Evolutionary conservation across 2,329 filamentous ascomycete species (phyloP), one percentile per base, ranked within the genome.

Genomic region (Fusarium fracticaudum): DNA sequence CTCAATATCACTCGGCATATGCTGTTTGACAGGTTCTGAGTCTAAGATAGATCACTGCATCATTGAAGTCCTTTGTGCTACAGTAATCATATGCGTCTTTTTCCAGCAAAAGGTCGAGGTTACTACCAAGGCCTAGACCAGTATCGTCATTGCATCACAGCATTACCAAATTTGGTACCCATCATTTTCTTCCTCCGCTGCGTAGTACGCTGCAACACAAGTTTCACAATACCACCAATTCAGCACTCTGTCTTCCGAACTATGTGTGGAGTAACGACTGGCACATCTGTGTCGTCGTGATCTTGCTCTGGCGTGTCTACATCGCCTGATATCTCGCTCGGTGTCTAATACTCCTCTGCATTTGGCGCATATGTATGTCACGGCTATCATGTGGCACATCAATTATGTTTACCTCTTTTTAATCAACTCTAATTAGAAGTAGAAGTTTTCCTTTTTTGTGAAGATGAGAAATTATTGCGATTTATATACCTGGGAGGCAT

Each of bases 101-200:
- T 40, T 35, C 31, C 13, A 10, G 11, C 10, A 9, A 18, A 4
- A 4, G 11, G 0, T 13, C 2, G 5, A 10, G 2, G 14, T 17
- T 18, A 29, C 33, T 17, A 29, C 10, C 3, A 26, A 17, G 7
- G n/a, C 2, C n/a, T 26, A 26, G 18, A 15, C 13, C 33, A 15
- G 13, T 29, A 17, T 38, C 24, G 7, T 3, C 14, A 8, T 15
- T 15, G 14, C 24, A 26, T 22, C 24, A 14, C 15, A 40, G 14
- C 15, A 29, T 17, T 41, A 29, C 51, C 26, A 29, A 17, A n/a
- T 6, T 29, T n/a, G 8, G 35, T 55, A n/a, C 14, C 15, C 6
- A 8, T 13, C 3, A 13, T n/a, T 22, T 14, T 14, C 20, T 41
- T 18, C 20, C 11, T 41, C 24, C 8, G 6, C 51, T n/a, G 15